phyloP scores from a whole-genome alignment of 1,284 basidiomycete genomes.

The Rhodotorula glutinis region DNA sequence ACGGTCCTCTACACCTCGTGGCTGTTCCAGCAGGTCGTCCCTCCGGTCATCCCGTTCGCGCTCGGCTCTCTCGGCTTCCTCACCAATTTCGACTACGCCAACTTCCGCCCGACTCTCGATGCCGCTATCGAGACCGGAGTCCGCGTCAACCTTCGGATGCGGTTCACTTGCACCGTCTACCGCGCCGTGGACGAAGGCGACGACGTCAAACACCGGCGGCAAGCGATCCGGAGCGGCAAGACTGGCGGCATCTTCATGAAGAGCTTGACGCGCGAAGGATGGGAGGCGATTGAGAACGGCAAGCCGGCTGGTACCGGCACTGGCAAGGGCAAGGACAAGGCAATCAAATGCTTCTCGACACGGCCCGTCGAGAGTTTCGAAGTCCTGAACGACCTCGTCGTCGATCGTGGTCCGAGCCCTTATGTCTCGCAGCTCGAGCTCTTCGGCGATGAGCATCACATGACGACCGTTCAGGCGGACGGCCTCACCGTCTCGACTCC shows the following conservation, averaged over 20 bases:
- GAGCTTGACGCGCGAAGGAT: slow-evolving; percentile 78
- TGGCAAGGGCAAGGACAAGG: slow-evolving; percentile 62
- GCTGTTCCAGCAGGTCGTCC: slow-evolving; percentile 97
- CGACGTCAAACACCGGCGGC: slow-evolving; percentile 45
- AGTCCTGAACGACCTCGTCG: slow-evolving; percentile 95
- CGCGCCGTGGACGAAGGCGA: slow-evolving; percentile 70
- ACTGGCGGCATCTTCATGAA: slow-evolving; percentile 94
- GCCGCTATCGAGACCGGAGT: slow-evolving; percentile 88
- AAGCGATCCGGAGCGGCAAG: slow-evolving; percentile 80
- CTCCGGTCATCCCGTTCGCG: slow-evolving; percentile 94
- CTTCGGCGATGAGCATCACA: slow-evolving; percentile 97
- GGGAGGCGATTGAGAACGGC: slow-evolving; percentile 85
- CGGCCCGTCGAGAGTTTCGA: slow-evolving; percentile 95
- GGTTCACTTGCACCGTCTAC: slow-evolving; percentile 98
- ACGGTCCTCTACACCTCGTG: slow-evolving; percentile 99
- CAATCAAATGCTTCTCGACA: slow-evolving; percentile 97
- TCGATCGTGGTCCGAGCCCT: slow-evolving; percentile 95
- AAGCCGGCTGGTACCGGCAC: slow-evolving; percentile 44
- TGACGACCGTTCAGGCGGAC: slow-evolving; percentile 98
- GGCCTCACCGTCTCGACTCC: slow-evolving; percentile 94
- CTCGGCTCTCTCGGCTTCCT: slow-evolving; percentile 98
- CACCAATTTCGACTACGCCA: slow-evolving; percentile 93
- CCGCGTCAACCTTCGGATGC: slow-evolving; percentile 95
- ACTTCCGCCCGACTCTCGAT: slow-evolving; percentile 84
- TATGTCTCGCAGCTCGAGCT: slow-evolving; percentile 95